A percentile compares a stretch with the other conserved stretches of the same genome.
These are phyloP conservation scores for Alternaria brassicae DNA, from an alignment of 2,329 filamentous ascomycete species.

Conservation along the genomic window DNA sequence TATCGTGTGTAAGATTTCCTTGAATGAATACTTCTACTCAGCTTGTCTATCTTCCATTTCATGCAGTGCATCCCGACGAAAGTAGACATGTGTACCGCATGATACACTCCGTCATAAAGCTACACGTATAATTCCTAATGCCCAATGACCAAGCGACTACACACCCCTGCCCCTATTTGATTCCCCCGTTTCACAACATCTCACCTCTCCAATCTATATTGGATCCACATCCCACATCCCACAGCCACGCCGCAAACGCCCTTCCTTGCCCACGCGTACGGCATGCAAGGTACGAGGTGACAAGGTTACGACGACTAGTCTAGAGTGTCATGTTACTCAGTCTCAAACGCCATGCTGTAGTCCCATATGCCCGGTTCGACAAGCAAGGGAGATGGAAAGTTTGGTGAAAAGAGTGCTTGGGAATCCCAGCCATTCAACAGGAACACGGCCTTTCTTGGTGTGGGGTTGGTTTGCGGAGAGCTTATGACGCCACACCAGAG, in stretches of 20 bases:
- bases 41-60: not conserved
- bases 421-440: constrained; percentile 8
- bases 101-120: not conserved
- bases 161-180: not conserved
- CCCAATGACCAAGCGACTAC: not conserved
- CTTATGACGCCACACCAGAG: constrained; percentile 8
- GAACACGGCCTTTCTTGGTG: constrained; percentile 1
- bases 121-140: not conserved
- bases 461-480: not conserved
- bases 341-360: not conserved
- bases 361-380: not conserved
- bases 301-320: not conserved
- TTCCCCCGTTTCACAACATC: constrained; percentile 8
- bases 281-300: constrained; percentile 1
- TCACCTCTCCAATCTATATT: constrained; percentile 6
- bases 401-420: not conserved
- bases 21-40: not conserved
- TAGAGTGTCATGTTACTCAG: not conserved
- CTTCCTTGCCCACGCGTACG: not conserved
- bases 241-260: not conserved
- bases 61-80: not conserved
- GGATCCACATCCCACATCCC: constrained; percentile 3
- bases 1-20: not conserved
- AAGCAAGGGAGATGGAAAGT: not conserved
- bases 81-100: no score